Base-by-base conservation (phyloP, 2,329 filamentous ascomycete species). In the Endoconidiophora laricicola region DNA sequence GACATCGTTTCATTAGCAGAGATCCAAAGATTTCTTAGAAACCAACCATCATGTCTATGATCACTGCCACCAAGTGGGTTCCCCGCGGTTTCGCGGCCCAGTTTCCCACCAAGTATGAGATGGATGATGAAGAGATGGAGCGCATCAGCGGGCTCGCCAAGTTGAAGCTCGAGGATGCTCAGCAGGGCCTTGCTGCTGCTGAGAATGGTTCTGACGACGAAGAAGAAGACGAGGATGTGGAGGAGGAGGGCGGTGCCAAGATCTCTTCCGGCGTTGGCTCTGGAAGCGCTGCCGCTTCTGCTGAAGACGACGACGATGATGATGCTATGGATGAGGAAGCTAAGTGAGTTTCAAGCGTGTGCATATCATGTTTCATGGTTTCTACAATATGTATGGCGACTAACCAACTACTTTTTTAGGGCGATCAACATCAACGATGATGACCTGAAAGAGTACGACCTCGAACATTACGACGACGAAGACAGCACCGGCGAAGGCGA, bases 381-480 rank as follows among this genome's bases (percentile, higher is more conserved):
- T 12, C 6, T 44, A 23, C 51, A 9, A 22, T 38, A 41, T 46
- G 16, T 18, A 18, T 18, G 16, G 16, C 16, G 16, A 18, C 58
- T 60, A 50, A 61, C 52, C 38, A n/a, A 5, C 2, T 4, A 39
- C n/a, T 26, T 12, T 26, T 18, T 2, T n/a, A 53, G 51, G 26
- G 38, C 47, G 9, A 33, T 22, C 56, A 75, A 72, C 50, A 68
- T 77, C 37, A 70, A 82, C 56, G 86, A 94, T 60, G 86, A 93
- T 57, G 88, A 94, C 62, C 73, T 98, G 46, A 91, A 90, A 66
- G 87, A 98, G 66, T 98, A 95, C 66, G 82, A 98, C 61, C 74
- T 98, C 49, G 90, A 96, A 56, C 80, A 94, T 65, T 98, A 98
- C 64, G 91, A 98, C 59, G 83, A 85, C 14, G 63, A 61, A 16